Base-by-base conservation (phyloP, 2,329 filamentous ascomycete species). In the Scedosporium dehoogii region DNA sequence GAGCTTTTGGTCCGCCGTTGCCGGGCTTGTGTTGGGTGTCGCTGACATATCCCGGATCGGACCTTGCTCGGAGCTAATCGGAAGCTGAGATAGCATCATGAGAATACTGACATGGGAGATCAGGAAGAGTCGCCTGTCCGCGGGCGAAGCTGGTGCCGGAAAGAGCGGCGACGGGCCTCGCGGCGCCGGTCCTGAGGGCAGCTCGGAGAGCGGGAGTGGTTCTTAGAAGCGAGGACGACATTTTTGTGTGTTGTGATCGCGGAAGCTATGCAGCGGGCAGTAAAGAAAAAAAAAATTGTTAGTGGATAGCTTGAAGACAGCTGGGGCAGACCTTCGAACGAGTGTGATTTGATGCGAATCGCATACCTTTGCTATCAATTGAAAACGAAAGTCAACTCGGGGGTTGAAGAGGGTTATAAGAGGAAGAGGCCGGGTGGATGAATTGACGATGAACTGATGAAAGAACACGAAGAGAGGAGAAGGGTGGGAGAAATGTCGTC, bases 41-140 rank as follows among this genome's bases (percentile, higher is more conserved):
- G 51, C 51, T 55, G 51, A 55, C 51, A 25, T 55, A 23, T 55
- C 10, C 33, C 51, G 51, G 14, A 55, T 18, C 23, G 25, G 59
- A 44, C 12, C 44, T n/a, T 38, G 10, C 41, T 25, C 29, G 18
- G 29, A 27, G 25, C 21, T 57, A 59, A 12, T 33, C 23, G 23
- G 27, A 16, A 27, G 14, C 51, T 7, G 14, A 25, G 59, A 46
- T 14, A 6, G 55, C 29, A 14, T n/a, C 5, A 33, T 5, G 6
- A 29, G 23, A 51, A 42, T 55, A 64, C 79, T 70, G 71, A 83
- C 81, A 84, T 27, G 77, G 68, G n/a, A 97, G 87, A 72, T 97
- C 92, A 66, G 94, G 94, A 51, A 99, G 88, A 51, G 92, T 96
- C 60, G 90, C 93, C 82, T 97, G 97, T 78, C 85, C 86, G 71